Percentiles rank a stretch among this genome's conserved stretches.
phyloP scores from a whole-genome alignment of 2,329 filamentous ascomycete genomes.

The Keithomyces neogunnii region DNA sequence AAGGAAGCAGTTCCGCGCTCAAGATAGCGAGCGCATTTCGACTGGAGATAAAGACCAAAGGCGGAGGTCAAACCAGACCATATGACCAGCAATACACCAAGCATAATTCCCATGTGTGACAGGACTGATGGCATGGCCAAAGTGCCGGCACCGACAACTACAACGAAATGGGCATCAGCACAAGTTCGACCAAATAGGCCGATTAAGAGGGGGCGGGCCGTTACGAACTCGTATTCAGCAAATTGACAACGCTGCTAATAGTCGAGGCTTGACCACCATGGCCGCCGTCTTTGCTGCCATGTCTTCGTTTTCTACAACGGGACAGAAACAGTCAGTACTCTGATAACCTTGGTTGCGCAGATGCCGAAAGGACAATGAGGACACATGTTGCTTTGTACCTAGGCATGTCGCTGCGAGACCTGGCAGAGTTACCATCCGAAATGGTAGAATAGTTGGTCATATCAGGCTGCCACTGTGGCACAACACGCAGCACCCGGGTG shows the following conservation, averaged over 20 bases:
- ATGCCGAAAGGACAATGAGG: not conserved
- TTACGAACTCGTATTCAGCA: conserved; percentile 83
- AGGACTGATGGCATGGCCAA: conserved; percentile 93
- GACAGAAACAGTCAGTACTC: not conserved
- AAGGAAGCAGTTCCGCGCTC: conserved; percentile 85
- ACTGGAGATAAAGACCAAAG: conserved; percentile 91
- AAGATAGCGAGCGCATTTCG: conserved; percentile 85
- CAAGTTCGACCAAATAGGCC: not conserved
- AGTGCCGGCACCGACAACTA: conserved; percentile 88
- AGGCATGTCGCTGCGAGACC: conserved; percentile 38
- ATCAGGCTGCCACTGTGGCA: conserved; percentile 16
- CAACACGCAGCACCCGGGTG: conserved; percentile 2
- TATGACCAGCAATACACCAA: conserved; percentile 75
- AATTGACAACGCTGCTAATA: conserved; percentile 86
- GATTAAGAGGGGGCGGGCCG: not conserved
- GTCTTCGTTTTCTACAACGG: conserved; percentile 41
- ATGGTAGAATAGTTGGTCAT: conserved; percentile 50
- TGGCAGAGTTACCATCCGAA: conserved; percentile 34
- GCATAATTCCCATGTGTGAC: conserved; percentile 87
- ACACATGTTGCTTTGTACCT: conserved; percentile 25
- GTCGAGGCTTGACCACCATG: conserved; percentile 69
- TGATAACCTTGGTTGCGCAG: not conserved
- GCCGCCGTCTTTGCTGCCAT: conserved; percentile 64
- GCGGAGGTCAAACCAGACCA: conserved; percentile 87
- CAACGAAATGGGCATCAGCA: not conserved